Percentiles rank a stretch among this genome's conserved stretches.
Conservation (phyloP, 176 grass and related monocot species). For the Calamus simplicifolius region DNA sequence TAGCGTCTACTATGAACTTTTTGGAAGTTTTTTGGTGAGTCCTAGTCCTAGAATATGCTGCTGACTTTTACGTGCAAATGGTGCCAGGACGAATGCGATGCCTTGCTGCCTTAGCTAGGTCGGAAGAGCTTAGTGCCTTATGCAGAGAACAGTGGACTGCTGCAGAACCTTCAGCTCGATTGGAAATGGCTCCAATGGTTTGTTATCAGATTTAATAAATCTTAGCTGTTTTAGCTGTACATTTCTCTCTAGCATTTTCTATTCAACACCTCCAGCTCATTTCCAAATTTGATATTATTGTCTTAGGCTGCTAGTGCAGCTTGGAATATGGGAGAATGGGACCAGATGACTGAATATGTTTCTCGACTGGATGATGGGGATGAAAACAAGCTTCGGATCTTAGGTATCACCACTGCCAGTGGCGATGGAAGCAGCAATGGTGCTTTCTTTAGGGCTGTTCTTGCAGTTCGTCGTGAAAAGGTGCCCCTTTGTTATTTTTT, state of each 20-base stretch:
- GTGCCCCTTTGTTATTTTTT: conserved; percentile 4
- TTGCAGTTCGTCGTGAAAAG: conserved; percentile 77
- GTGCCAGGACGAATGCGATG: conserved; percentile 81
- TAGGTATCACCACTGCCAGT: conserved; percentile 81
- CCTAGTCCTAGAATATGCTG: too few relatives aligned
- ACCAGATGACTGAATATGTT: conserved; percentile 95
- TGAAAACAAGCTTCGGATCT: conserved; percentile 67
- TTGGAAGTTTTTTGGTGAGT: too few relatives aligned
- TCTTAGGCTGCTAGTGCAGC: conserved; percentile 86
- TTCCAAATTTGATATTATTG: conserved; percentile 2
- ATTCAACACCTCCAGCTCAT: too few relatives aligned
- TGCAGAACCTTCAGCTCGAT: conserved; percentile 75
- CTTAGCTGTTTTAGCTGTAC: not conserved
- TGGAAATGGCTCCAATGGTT: conserved; percentile 99
- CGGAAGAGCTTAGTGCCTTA: conserved; percentile 83
- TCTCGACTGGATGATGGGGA: conserved; percentile 87
- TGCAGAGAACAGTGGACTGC: conserved; percentile 98
- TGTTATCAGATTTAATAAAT: not conserved
- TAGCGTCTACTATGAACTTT: too few relatives aligned
- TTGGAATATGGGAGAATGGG: conserved; percentile 99
- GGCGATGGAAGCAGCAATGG: conserved; percentile 98
- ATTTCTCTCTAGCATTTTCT: too few relatives aligned
- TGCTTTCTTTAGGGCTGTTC: conserved; percentile 94
- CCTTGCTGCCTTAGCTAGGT: conserved; percentile 84
- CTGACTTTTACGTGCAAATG: conserved; percentile 9